Percentiles rank a stretch among this genome's conserved stretches.
Evolutionary conservation across 306 rosid genomes (phyloP).

Genomic region (Citrullus mucosospermus): DNA sequence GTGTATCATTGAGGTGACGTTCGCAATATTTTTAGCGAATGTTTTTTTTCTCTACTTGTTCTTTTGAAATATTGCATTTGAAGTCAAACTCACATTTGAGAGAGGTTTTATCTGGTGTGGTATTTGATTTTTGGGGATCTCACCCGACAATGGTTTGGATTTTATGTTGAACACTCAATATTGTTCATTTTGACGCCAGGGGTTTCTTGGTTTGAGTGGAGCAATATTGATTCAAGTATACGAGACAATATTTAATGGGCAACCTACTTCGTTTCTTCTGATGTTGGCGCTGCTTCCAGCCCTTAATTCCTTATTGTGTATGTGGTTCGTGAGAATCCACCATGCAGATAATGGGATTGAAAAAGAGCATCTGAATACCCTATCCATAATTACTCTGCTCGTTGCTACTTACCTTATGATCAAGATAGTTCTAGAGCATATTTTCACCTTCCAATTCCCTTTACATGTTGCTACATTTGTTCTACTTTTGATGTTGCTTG

Average conservation of each 20-base stretch:
- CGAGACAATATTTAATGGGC: constrained; percentile 37
- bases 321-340: constrained; percentile 60
- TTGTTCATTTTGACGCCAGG: constrained; percentile 34
- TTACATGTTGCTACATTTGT: constrained; percentile 20
- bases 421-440: constrained; percentile 39
- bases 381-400: constrained; percentile 40
- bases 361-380: constrained; percentile 52
- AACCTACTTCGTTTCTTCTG: constrained; percentile 54
- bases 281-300: constrained; percentile 69
- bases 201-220: constrained; percentile 88
- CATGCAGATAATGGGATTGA: constrained; percentile 20
- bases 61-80: neutral
- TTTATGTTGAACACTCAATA: neutral
- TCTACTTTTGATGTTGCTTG: constrained; percentile 41
- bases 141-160: neutral
- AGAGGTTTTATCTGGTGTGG: neutral
- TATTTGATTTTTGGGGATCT: neutral
- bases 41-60: neutral
- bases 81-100: neutral
- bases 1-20: neutral
- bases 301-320: constrained; percentile 26
- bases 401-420: constrained; percentile 59
- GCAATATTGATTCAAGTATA: constrained; percentile 72
- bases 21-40: neutral
- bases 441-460: constrained; percentile 37